phyloP scores from a whole-genome alignment of 1,284 basidiomycete species.

The Caloboletus inedulis region DNA sequence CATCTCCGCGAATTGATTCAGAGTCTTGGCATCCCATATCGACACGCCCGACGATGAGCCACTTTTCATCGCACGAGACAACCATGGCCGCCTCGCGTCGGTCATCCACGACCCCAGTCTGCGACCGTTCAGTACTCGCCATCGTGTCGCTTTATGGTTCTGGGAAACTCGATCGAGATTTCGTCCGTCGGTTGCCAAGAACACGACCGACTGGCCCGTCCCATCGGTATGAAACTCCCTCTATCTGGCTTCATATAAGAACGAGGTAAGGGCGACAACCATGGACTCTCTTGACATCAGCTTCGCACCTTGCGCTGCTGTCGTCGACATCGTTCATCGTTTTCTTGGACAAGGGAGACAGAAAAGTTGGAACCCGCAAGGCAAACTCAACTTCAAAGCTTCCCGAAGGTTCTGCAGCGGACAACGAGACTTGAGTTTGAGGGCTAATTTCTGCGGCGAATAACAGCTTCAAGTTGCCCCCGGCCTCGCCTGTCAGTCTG shows the following conservation, averaged over 20 bases:
- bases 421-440: no score
- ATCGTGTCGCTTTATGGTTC: not conserved
- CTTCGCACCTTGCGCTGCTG: not conserved
- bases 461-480: not conserved
- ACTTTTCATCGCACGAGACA: no score
- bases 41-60: no score
- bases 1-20: not conserved
- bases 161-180: not conserved
- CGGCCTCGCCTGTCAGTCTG: not conserved
- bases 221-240: not conserved
- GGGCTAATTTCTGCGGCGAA: not conserved
- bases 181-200: not conserved
- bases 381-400: not conserved
- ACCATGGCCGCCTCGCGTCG: not conserved
- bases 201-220: not conserved
- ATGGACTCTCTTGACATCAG: not conserved
- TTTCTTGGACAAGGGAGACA: not conserved
- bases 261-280: not conserved
- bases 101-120: not conserved
- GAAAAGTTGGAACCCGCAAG: no score
- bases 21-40: not conserved
- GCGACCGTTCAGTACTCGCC: not conserved
- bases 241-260: not conserved
- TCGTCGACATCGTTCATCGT: not conserved
- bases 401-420: not conserved